phyloP scores from a whole-genome alignment of 768 basidiomycete genomes.

The Podaxis sp. region DNA sequence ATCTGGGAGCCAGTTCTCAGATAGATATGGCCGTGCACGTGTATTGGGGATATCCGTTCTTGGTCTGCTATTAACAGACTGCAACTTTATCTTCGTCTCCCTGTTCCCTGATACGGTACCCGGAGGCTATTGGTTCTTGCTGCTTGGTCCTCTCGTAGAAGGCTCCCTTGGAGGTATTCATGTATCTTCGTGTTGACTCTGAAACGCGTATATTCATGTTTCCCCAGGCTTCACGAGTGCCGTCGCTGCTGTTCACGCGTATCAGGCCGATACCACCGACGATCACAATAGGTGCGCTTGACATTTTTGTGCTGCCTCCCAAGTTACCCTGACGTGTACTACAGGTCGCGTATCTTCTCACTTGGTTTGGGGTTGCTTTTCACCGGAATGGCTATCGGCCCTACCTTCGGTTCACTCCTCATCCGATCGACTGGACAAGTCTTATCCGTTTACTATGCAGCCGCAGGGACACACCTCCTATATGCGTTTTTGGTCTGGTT shows the following conservation, averaged over 20 bases:
- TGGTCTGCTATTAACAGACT: conserved; percentile 61
- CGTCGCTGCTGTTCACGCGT: conserved; percentile 57
- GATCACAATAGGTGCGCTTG: conserved; percentile 47
- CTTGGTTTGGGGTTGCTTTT: conserved; percentile 66
- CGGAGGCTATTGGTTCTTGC: conserved; percentile 79
- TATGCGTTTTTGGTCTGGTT: conserved; percentile 51
- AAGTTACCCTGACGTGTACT: background rate
- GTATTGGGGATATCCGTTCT: conserved; percentile 60
- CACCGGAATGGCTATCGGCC: conserved; percentile 75
- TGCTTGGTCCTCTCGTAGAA: conserved; percentile 64
- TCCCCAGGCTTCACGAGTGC: conserved; percentile 48
- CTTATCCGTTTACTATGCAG: conserved; percentile 72
- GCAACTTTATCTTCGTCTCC: conserved; percentile 66
- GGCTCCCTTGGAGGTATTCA: conserved; percentile 67
- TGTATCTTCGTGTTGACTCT: background rate
- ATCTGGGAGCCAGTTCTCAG: conserved; percentile 54
- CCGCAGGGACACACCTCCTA: conserved; percentile 45
- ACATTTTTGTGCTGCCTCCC: background rate
- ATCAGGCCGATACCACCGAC: conserved; percentile 65
- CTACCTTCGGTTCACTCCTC: conserved; percentile 65
- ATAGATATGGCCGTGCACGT: conserved; percentile 68
- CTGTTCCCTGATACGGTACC: conserved; percentile 59
- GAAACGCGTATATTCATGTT: background rate
- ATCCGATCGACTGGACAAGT: conserved; percentile 53
- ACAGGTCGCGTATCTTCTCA: conserved; percentile 65